These are phyloP conservation scores for Trypanosoma congolense DNA, from an alignment of 208 protist genomes.

Conservation along the genomic window DNA sequence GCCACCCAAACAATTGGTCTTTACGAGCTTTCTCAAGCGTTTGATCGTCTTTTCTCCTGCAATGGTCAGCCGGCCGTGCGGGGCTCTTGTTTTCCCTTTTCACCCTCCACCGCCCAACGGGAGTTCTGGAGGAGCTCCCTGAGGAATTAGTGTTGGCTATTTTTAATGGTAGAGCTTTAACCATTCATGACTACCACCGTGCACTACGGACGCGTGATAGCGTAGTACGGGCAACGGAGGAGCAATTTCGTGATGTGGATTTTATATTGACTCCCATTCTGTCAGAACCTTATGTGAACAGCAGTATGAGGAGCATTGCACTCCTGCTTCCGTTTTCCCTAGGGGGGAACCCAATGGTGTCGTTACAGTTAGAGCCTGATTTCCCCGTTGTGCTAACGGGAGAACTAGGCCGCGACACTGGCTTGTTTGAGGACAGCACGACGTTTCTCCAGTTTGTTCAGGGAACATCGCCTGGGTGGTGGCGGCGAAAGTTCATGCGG, in stretches of 20 bases:
- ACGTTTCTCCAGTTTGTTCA: conserved; percentile 79
- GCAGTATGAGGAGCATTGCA: conserved; percentile 58
- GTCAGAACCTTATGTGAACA: conserved; percentile 60
- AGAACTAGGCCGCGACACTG: conserved; percentile 76
- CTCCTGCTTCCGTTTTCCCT: conserved; percentile 70
- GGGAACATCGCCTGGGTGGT: conserved; percentile 67
- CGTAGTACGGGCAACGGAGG: conserved; percentile 67
- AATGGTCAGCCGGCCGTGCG: neutral
- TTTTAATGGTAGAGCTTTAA: conserved; percentile 46
- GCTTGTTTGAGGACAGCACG: conserved; percentile 77
- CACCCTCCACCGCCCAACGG: conserved; percentile 20
- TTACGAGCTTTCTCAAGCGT: conserved; percentile 68
- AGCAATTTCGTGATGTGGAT: conserved; percentile 86
- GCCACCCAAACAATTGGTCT: conserved; percentile 60
- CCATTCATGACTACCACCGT: conserved; percentile 55
- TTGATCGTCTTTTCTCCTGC: conserved; percentile 40
- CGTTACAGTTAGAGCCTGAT: conserved; percentile 60
- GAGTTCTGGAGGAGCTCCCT: conserved; percentile 64
- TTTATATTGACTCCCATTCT: conserved; percentile 76
- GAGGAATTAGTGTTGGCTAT: conserved; percentile 46
- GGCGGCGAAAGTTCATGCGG: conserved; percentile 38
- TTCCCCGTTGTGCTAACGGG: conserved; percentile 67
- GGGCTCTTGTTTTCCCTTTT: neutral
- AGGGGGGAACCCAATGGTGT: conserved; percentile 82
- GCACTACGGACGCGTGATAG: conserved; percentile 74